phyloP scores from a whole-genome alignment of 768 basidiomycete genomes.

The Flagelloscypha sp. region DNA sequence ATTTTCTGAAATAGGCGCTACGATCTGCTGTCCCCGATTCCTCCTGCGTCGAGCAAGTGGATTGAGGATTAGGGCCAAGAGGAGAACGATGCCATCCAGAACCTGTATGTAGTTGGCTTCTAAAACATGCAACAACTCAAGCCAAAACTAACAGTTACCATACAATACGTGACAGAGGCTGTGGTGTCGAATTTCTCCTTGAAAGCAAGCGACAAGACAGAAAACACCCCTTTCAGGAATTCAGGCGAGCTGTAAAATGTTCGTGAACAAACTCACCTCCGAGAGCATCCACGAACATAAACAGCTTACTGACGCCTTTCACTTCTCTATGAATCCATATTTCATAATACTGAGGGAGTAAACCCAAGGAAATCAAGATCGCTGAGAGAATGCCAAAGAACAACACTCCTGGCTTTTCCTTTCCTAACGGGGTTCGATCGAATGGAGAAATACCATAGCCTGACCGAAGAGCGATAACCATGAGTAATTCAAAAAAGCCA shows the following conservation, averaged over 20 bases:
- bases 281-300: conserved; percentile 61
- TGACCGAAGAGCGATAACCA: conserved; percentile 52
- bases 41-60: conserved; percentile 37
- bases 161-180: conserved; percentile 52
- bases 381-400: conserved; percentile 59
- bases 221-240: conserved; percentile 43
- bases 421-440: conserved; percentile 16
- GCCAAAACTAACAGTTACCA: conserved; percentile 45
- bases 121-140: not conserved
- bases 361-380: conserved; percentile 42
- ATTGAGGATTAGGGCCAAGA: conserved; percentile 60
- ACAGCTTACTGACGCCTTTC: conserved; percentile 58
- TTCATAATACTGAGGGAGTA: conserved; percentile 64
- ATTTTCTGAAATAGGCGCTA: too few species aligned
- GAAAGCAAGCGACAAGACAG: conserved; percentile 61
- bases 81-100: conserved; percentile 51
- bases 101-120: conserved; percentile 26
- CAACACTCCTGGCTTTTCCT: conserved; percentile 22
- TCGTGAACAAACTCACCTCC: conserved; percentile 44
- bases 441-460: conserved; percentile 18
- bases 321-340: conserved; percentile 60
- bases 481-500: conserved; percentile 50
- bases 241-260: not conserved
- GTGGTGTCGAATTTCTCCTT: conserved; percentile 53
- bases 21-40: too few species aligned